Base-by-base conservation (phyloP, 2,329 filamentous ascomycete species). In the Cadophora luteo-olivacea region DNA sequence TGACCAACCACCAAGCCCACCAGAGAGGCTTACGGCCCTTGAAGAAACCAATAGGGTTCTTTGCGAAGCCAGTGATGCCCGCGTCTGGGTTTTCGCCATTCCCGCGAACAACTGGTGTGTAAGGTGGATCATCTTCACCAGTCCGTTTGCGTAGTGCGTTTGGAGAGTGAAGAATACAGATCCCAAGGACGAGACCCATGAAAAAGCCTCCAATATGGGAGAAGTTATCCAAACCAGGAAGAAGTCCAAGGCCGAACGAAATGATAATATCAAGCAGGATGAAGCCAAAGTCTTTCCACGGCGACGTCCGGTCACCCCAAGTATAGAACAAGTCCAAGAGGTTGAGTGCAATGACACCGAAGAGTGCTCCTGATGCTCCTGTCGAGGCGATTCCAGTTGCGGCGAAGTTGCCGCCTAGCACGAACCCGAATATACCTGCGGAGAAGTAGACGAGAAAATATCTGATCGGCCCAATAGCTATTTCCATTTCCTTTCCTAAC, bases 1-100 rank as follows among this genome's bases (percentile, higher is more conserved):
- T 88, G 33, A 98, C 85, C 25, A 97, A 80, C 95, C 95, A 98
- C 96, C 96, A 99, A 6, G 84, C 91, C 96, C 96, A 99, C 96
- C 96, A 99, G 8, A 97, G 84, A 25, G 92, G 91, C 79, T 97
- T 97, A 22, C 96, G 87, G 24, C 93, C 93, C 79, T 94, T 95
- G 83, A 98, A 98, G 81, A 97, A 97, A 6, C 88, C 89, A 4
- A 89, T 78, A 0, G 91, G 88, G 68, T 86, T 88, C 75, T 89
- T 87, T 66, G 87, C 77, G 73, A 91, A 89, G 0, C 72, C 77
- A 68, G 68, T 75, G 45, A 74, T 75, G 67, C 76, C 77, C 22
- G 69, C 69, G 52, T 72, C 66, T 3, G 67, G 49, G 58, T 62
- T 48, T 62, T 73, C 72, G 48, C 72, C 49, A 72, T 78, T 70